Evolutionary conservation across 2,329 filamentous ascomycete genomes (phyloP).

Genomic region (Botryotinia calthae): DNA sequence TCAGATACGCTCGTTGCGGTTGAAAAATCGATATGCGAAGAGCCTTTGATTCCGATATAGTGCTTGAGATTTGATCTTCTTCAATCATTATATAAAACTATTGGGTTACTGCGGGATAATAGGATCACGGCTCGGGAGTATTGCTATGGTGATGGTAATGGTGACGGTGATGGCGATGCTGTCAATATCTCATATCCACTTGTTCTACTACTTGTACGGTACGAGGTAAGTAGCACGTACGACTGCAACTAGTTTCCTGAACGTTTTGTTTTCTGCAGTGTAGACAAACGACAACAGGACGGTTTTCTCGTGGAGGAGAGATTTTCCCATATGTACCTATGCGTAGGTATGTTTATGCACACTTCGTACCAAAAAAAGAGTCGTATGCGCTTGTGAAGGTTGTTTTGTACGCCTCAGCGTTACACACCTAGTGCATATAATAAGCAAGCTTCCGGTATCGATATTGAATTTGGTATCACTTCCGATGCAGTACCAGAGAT

Average conservation of each 20-base stretch:
- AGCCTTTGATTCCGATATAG: not conserved
- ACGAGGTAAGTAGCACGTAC: not conserved
- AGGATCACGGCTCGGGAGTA: not conserved
- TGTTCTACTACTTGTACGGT: not conserved
- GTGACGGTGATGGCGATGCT: not conserved
- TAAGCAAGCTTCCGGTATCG: not conserved
- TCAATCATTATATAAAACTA: not conserved
- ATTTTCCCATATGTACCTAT: not conserved
- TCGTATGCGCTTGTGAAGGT: conserved; percentile 9
- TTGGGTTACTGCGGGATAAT: not conserved
- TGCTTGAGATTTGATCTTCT: not conserved
- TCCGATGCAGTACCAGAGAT: not conserved
- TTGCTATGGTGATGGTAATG: not conserved
- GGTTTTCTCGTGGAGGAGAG: not conserved
- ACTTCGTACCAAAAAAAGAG: not conserved
- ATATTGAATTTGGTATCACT: conserved; percentile 5
- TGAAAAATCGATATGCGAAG: not conserved
- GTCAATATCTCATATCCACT: not conserved
- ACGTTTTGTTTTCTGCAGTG: conserved; percentile 2
- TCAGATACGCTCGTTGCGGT: not conserved
- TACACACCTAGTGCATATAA: not conserved
- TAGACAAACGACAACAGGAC: not conserved
- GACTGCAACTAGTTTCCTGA: not conserved
- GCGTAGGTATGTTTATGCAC: not conserved
- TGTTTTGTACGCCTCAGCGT: not conserved